Conservation (phyloP, 2,329 filamentous ascomycete species). For the Zopfia rhizophila region DNA sequence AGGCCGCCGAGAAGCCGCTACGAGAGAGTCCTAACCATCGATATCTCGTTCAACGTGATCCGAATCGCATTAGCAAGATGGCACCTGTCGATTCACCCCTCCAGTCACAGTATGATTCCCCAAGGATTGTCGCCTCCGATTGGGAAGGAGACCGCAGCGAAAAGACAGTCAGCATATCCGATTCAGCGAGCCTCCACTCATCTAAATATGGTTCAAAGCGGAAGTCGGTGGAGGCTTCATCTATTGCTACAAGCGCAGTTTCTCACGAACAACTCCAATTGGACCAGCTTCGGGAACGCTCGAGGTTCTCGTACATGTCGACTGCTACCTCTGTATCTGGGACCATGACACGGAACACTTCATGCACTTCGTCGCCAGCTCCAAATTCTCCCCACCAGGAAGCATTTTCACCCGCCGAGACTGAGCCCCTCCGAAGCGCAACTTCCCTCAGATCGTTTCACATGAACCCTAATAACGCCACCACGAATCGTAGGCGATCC, state of each 20-base stretch:
- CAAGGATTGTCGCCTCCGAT: constrained; percentile 41
- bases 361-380: constrained; percentile 47
- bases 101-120: constrained; percentile 42
- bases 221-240: constrained; percentile 48
- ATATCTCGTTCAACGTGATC: constrained; percentile 49
- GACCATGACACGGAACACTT: constrained; percentile 44
- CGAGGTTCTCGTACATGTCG: constrained; percentile 51
- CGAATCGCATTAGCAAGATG: constrained; percentile 40
- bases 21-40: constrained; percentile 48
- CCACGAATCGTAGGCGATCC: constrained; percentile 46
- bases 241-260: constrained; percentile 44
- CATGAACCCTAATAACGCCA: constrained; percentile 46
- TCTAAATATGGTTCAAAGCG: constrained; percentile 37
- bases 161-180: constrained; percentile 38
- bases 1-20: constrained; percentile 32
- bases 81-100: constrained; percentile 49
- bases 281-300: constrained; percentile 50
- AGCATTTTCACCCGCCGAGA: constrained; percentile 32
- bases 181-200: constrained; percentile 43
- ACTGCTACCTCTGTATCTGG: constrained; percentile 47
- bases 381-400: constrained; percentile 47
- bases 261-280: constrained; percentile 50
- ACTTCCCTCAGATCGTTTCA: constrained; percentile 51
- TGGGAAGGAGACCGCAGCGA: constrained; percentile 42
- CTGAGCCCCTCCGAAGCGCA: constrained; percentile 44